Evolutionary conservation across 495 filamentous ascomycete genomes (phyloP), one percentile per base, ranked within the genome.

Genomic region (Lasiosphaeriaceae sp.): DNA sequence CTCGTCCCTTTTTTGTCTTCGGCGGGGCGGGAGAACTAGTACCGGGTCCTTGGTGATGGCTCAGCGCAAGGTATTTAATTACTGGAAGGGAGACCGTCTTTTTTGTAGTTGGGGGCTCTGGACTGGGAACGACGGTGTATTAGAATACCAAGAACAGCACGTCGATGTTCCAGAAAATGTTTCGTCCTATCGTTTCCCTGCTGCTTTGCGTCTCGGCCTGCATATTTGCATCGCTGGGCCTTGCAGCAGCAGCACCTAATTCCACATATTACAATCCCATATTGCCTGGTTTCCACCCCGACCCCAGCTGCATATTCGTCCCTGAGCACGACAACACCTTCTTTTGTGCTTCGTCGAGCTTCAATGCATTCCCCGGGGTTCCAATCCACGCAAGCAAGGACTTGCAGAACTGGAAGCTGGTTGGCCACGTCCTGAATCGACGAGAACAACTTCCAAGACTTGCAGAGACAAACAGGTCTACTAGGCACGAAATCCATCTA

Each of bases 231-330:
- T 54, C 57, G 1, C 39, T 43, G 45, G 60, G 52, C 7, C 50
- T 58, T 54, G 44, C 7, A 17, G 19, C 5, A 8, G 2, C 34
- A 37, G 39, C 39, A 11, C 11, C 45, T 17, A 71, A 74, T 43
- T 74, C 72, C 8, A 72, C 73, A 6, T 73, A 73, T 53, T 61
- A 65, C 47, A 82, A 83, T 60, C 80, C 80, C 12, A 80, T 82
- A 52, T 57, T 82, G 9, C 79, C 79, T 0, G 80, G 80, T 20
- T 83, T 80, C 60, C 75, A 80, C 58, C 78, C 81, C 0, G 81
- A 83, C 59, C 82, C 82, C 0, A 77, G 72, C 56, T 82, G 79
- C 57, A 79, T 81, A 26, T 78, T 72, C 50, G 76, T 82, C 5
- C 59, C 67, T 1, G 74, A 81, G 24, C 72, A 70, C 55, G 68